Base-by-base conservation (phyloP, 1,284 basidiomycete genomes). In the Mycena sp. region DNA sequence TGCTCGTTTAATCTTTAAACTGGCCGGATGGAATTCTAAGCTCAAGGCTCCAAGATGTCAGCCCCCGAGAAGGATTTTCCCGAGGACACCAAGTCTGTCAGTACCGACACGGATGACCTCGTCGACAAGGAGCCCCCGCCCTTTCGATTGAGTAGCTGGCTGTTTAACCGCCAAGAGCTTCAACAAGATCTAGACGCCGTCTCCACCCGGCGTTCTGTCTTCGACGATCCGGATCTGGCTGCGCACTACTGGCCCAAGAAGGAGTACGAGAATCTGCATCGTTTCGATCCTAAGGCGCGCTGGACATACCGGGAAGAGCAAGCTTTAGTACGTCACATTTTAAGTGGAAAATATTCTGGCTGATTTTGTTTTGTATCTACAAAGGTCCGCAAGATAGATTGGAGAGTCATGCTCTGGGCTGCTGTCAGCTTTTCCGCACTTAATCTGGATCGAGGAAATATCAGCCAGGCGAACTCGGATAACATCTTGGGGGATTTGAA, bases 301-400 rank as follows among this genome's bases (percentile, higher is more conserved):
- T 94, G 93, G 93, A 93, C 91, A 1, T 86, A 86, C 77, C 79
- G 86, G 41, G 92, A 95, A 77, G 92, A 94, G 79, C 83, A 80
- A 77, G 88, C 87, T 65, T 13, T 54, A 34, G 30, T 34, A 34
- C 30, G 30, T 34, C 30, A 34, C 30, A 34, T 34, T 34, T 34
- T 5, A 34, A 34, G 30, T 5, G 30, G 30, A 34, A 34, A 34
- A 34, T 34, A 34, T 34, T 34, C 30, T 34, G 30, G 30, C 30
- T 34, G 30, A 34, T 34, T 34, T 34, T 34, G 30, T 34, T 5
- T 34, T 34, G 30, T 34, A 34, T 34, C 30, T 34, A 34, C 30
- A 34, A 34, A 34, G 25, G 82, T 89, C 14, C 83, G 91, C 46
- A 90, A 89, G 77, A 87, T 92, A 39, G 92, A 93, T 79, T 86